These are phyloP conservation scores for Candida methanosorbosa DNA, from an alignment of 805 yeast genomes.

Conservation along the genomic window DNA sequence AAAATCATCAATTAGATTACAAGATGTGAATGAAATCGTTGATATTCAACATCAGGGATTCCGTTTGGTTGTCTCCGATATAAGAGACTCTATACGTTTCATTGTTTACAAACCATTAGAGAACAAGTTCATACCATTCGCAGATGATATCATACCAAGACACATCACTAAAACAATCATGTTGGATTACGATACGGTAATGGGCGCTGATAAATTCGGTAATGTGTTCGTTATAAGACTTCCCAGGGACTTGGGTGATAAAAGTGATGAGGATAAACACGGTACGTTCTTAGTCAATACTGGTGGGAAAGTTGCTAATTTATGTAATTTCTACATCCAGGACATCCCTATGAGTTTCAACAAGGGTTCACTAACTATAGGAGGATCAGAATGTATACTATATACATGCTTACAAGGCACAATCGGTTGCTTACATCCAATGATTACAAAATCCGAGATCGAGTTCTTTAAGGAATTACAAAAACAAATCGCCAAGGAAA, in stretches of 20 bases:
- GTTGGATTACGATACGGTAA: conserved; percentile 67
- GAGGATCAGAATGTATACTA: conserved; percentile 58
- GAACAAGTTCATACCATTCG: conserved; percentile 51
- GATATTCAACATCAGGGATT: conserved; percentile 46
- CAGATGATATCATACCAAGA: conserved; percentile 62
- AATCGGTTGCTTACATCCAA: conserved; percentile 65
- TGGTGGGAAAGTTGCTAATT: conserved; percentile 33
- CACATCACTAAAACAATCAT: conserved; percentile 52
- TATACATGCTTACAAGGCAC: conserved; percentile 80
- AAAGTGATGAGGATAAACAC: conserved; percentile 42
- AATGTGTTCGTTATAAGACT: conserved; percentile 62
- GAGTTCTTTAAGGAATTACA: conserved; percentile 51
- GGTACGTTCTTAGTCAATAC: conserved; percentile 29
- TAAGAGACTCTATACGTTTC: conserved; percentile 54
- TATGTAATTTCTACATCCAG: conserved; percentile 53
- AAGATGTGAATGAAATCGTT: conserved; percentile 40
- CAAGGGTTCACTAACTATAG: conserved; percentile 43
- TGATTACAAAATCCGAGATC: conserved; percentile 53
- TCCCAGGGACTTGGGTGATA: conserved; percentile 37
- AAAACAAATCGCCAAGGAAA: conserved; percentile 27
- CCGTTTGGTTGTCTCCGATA: conserved; percentile 65
- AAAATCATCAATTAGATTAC: conserved; percentile 44
- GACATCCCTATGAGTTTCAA: conserved; percentile 64
- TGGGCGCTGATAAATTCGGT: conserved; percentile 87
- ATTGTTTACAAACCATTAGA: conserved; percentile 39